Conservation (phyloP, 164 flowering plant genomes). For the Piper longum region DNA sequence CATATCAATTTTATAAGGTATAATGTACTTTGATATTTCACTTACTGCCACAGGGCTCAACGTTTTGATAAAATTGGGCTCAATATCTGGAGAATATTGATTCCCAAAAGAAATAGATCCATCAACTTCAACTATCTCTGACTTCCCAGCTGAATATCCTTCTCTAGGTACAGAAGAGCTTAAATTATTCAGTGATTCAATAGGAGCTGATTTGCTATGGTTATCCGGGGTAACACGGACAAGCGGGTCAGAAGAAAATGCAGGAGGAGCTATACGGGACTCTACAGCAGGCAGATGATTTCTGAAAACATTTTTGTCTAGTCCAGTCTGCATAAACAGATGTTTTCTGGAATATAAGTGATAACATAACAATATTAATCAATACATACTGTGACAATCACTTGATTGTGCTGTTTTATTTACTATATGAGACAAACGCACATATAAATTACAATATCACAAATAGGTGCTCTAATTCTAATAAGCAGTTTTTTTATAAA, state of each 20-base stretch:
- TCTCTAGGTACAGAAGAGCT: slow-evolving; percentile 4
- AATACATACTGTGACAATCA: too few relatives aligned
- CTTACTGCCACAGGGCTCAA: slow-evolving; percentile 75
- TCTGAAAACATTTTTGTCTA: slow-evolving; percentile 79
- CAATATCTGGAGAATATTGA: slow-evolving; percentile 20
- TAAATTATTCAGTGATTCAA: slow-evolving; percentile 10
- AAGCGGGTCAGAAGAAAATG: slow-evolving; percentile 82
- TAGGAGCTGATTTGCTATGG: slow-evolving; percentile 7
- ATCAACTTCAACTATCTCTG: slow-evolving; percentile 69
- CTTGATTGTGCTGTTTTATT: too few relatives aligned
- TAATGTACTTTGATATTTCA: slow-evolving; percentile 4
- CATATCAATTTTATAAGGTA: slow-evolving; percentile 2
- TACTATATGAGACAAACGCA: too few relatives aligned
- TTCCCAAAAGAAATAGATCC: slow-evolving; percentile 40
- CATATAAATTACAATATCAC: too few relatives aligned
- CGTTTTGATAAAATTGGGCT: slow-evolving; percentile 33
- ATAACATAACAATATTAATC: too few relatives aligned
- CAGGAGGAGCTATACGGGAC: slow-evolving; percentile 70
- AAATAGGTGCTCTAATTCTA: too few relatives aligned
- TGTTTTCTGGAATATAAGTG: too few relatives aligned
- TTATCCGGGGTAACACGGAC: slow-evolving; percentile 21
- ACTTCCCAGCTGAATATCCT: slow-evolving; percentile 15
- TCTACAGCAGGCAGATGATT: slow-evolving; percentile 52
- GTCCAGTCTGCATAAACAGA: slow-evolving; percentile 57
- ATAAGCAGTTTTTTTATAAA: too few relatives aligned